Base-by-base conservation (phyloP, 768 basidiomycete species). In the Astraeus odoratus region DNA sequence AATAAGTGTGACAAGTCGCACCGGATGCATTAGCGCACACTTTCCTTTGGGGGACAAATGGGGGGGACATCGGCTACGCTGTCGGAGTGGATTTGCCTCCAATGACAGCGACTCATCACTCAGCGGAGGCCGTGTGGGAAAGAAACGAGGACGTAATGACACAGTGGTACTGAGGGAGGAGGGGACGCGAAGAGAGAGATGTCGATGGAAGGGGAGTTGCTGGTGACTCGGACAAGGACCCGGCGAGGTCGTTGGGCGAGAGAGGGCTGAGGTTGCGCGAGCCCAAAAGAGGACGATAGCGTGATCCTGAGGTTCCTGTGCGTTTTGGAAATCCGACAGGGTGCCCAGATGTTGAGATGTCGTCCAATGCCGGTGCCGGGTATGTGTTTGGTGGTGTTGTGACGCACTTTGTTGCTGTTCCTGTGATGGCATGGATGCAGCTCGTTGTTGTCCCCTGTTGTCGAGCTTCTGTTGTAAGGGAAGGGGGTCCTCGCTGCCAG, bases 331-430 rank as follows among this genome's bases (percentile, higher is more conserved):
- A 25, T 48, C 51, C 50, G 51, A n/a, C n/a, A 25, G 40, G 36
- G 37, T 47, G 54, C 25, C 31, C 34, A 33, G 42, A 39, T 39
- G 39, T 40, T 50, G 49, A 49, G 49, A 54, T 49, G 39, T 33
- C 30, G 37, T n/a, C n/a, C 27, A 10, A 48, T 50, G 20, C 48
- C 63, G 63, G 63, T 63, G 51, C 62, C 62, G 61, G 54, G 51
- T 34, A 22, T 4, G 13, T 51, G 37, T 58, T 51, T 51, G 51
- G 30, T 27, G 3, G 1, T 47, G 51, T 57, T 54, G 16, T 18
- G 16, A 3, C 0, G 8, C n/a, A n/a, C n/a, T n/a, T n/a, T n/a
- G n/a, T n/a, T n/a, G 3, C 9, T n/a, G 59, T 61, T 58, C 58
- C 58, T 58, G 46, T 58, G 57, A 58, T 54, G 50, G 50, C 43